Percentiles rank a stretch among this genome's conserved stretches.
phyloP scores from a whole-genome alignment of 73 alveolate genomes.

The Tetrahymena malaccensis region DNA sequence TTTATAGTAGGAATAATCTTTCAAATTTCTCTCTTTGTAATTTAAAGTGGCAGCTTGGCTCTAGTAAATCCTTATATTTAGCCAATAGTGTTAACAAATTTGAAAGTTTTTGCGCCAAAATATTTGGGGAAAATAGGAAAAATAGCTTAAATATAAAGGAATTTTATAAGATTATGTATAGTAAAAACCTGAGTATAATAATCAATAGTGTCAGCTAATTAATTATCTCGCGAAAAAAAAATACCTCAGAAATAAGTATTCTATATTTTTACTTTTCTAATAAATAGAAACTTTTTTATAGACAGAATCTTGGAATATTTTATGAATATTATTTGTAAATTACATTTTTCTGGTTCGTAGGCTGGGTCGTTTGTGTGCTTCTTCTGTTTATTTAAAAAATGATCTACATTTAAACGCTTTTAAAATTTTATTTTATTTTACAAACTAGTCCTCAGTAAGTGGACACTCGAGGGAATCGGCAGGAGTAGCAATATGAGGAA shows the following conservation, averaged over 20 bases:
- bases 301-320: not conserved
- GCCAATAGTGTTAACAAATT: not conserved
- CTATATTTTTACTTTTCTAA: too few species aligned
- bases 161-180: not conserved
- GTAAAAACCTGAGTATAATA: not conserved
- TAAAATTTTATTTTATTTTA: not conserved
- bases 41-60: not conserved
- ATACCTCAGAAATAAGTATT: not conserved
- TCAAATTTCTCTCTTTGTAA: not conserved
- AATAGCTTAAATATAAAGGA: not conserved
- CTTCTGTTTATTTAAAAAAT: not conserved
- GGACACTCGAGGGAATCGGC: not conserved
- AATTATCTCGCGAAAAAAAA: not conserved
- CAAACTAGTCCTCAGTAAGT: not conserved
- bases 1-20: too few species aligned
- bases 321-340: not conserved
- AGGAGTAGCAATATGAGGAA: not conserved
- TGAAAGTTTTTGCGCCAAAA: not conserved
- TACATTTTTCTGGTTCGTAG: not conserved
- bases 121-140: not conserved
- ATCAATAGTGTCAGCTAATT: not conserved
- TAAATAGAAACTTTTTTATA: not conserved
- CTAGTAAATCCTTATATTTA: too few species aligned
- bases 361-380: not conserved
- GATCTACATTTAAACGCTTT: not conserved